Percentiles rank a stretch among this genome's conserved stretches.
These are phyloP conservation scores for Priceomyces medius DNA, from an alignment of 805 yeast species.

Conservation along the genomic window DNA sequence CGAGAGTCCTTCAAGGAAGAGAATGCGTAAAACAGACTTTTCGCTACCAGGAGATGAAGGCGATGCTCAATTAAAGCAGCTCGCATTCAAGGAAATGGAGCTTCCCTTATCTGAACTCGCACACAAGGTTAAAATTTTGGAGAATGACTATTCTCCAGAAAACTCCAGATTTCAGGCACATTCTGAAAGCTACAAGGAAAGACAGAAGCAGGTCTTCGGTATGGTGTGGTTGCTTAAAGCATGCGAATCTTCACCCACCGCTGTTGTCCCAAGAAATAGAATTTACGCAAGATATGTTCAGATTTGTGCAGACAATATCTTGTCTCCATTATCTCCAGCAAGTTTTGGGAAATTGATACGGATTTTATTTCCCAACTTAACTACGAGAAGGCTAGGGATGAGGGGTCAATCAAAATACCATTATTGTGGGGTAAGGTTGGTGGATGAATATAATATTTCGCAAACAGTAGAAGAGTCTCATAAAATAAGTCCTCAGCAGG, in stretches of 20 bases:
- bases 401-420: constrained; percentile 83
- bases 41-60: constrained; percentile 34
- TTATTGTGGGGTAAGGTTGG: constrained; percentile 68
- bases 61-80: constrained; percentile 35
- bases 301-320: constrained; percentile 35
- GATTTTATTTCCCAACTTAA: constrained; percentile 61
- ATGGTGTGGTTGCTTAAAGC: constrained; percentile 74
- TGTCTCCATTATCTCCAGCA: constrained; percentile 71
- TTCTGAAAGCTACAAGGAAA: constrained; percentile 38
- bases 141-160: constrained; percentile 21
- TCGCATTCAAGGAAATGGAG: constrained; percentile 33
- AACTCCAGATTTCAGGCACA: constrained; percentile 7
- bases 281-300: constrained; percentile 43
- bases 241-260: constrained; percentile 50
- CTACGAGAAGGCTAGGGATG: constrained; percentile 77
- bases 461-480: constrained; percentile 8
- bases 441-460: constrained; percentile 30
- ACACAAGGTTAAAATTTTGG: constrained; percentile 42
- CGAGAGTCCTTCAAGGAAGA: constrained; percentile 17
- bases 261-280: constrained; percentile 43
- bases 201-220: constrained; percentile 75
- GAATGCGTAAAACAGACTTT: constrained; percentile 29
- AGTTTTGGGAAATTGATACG: constrained; percentile 75
- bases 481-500: constrained; percentile 2
- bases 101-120: constrained; percentile 46